Percentiles rank a stretch among this genome's conserved stretches.
Conservation (phyloP, 148 eudicot genomes). For the Fagopyrum esculentum region DNA sequence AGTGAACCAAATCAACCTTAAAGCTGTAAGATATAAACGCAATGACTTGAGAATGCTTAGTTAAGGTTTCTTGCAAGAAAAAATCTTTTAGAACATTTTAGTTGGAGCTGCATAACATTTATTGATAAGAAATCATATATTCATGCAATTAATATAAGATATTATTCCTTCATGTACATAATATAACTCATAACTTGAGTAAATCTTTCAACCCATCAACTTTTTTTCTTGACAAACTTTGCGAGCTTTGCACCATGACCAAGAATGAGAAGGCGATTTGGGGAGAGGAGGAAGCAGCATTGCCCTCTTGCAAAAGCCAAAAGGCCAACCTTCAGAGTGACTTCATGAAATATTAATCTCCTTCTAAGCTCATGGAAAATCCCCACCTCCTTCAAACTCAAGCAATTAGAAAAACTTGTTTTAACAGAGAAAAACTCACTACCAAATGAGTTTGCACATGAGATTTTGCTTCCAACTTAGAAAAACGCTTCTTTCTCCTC, state of each 20-base stretch:
- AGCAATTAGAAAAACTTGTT: conserved; percentile 37
- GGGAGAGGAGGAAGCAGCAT: conserved; percentile 88
- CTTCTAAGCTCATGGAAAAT: conserved; percentile 22
- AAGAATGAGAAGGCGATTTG: conserved; percentile 78
- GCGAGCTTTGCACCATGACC: conserved; percentile 67
- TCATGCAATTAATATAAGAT: too few species aligned
- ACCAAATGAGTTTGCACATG: conserved; percentile 22
- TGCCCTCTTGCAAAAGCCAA: conserved; percentile 66
- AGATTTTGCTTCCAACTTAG: background rate
- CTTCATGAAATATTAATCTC: conserved; percentile 46
- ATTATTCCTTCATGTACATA: too few species aligned
- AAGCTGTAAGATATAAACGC: too few species aligned
- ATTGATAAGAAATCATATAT: too few species aligned
- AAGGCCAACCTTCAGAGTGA: conserved; percentile 90
- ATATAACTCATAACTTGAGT: too few species aligned
- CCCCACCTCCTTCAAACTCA: conserved; percentile 38
- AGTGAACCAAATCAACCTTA: too few species aligned
- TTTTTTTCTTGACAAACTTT: conserved; percentile 16
- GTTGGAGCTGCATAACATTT: too few species aligned
- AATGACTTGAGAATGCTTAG: too few species aligned
- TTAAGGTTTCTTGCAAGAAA: too few species aligned
- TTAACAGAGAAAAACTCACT: conserved; percentile 54
- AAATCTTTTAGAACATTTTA: too few species aligned
- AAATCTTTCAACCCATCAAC: background rate
- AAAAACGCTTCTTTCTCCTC: too few species aligned